phyloP scores from a whole-genome alignment of 2,329 filamentous ascomycete species.

The Domatiomyces catenatus region DNA sequence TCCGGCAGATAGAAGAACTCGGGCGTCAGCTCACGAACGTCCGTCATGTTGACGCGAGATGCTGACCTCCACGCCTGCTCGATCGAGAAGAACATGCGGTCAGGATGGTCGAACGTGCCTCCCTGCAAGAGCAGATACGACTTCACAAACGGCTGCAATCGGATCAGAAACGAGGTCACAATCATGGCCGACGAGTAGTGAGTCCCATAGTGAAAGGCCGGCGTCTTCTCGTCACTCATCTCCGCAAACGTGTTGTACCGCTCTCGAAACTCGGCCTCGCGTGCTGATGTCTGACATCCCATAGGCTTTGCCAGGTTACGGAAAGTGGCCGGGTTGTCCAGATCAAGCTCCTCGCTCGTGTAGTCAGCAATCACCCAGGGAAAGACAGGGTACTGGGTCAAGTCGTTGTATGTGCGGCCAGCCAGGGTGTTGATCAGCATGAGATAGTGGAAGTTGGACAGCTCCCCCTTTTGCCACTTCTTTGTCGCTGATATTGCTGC shows the following conservation, averaged over 20 bases:
- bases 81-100: conserved; percentile 87
- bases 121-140: conserved; percentile 89
- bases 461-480: conserved; percentile 83
- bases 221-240: conserved; percentile 60
- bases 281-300: conserved; percentile 67
- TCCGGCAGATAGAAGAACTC: conserved; percentile 97
- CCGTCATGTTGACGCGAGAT: conserved; percentile 76
- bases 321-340: conserved; percentile 71
- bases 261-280: conserved; percentile 66
- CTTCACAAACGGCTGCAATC: conserved; percentile 88
- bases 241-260: conserved; percentile 78
- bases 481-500: conserved; percentile 72
- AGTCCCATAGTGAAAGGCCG: conserved; percentile 92
- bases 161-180: conserved; percentile 87
- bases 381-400: conserved; percentile 96
- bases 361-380: conserved; percentile 96
- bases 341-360: conserved; percentile 77
- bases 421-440: conserved; percentile 99
- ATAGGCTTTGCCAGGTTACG: conserved; percentile 90
- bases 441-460: conserved; percentile 96
- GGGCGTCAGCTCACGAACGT: conserved; percentile 85
- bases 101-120: conserved; percentile 90
- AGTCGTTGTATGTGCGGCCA: conserved; percentile 88
- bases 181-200: conserved; percentile 99
- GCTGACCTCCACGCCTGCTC: conserved; percentile 82